Evolutionary conservation across 768 basidiomycete genomes (phyloP).

Genomic region (Tylopilus sp.): DNA sequence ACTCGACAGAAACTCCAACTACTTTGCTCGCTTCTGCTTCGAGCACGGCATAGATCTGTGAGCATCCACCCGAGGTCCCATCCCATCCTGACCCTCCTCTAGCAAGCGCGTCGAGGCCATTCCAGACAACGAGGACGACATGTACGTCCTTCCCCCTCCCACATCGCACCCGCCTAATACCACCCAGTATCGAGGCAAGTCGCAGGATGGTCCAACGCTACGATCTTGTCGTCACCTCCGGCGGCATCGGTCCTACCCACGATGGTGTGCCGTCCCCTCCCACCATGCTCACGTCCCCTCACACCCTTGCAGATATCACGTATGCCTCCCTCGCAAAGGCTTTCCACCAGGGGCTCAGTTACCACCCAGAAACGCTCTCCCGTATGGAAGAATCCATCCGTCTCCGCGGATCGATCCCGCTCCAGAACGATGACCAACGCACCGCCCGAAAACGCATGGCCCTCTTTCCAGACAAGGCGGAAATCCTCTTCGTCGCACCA

Average conservation of each 20-base stretch:
- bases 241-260: constrained; percentile 90
- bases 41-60: constrained; percentile 82
- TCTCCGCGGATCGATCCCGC: constrained; percentile 21
- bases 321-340: constrained; percentile 85
- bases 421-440: constrained; percentile 71
- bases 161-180: not conserved
- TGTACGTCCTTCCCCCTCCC: constrained; percentile 36
- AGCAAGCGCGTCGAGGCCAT: constrained; percentile 91
- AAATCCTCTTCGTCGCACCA: constrained; percentile 73
- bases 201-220: constrained; percentile 74
- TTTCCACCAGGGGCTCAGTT: constrained; percentile 64
- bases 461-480: constrained; percentile 74
- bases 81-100: not conserved
- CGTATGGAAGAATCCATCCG: constrained; percentile 66
- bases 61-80: constrained; percentile 1
- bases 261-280: constrained; percentile 53
- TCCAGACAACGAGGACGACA: constrained; percentile 86
- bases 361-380: constrained; percentile 73
- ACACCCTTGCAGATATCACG: constrained; percentile 69
- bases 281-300: not conserved
- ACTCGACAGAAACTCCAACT: constrained; percentile 77
- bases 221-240: constrained; percentile 88
- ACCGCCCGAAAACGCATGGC: constrained; percentile 87
- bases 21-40: constrained; percentile 86
- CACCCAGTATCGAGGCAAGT: constrained; percentile 74